Conservation (phyloP, 2,329 filamentous ascomycete genomes). For the Xylaria sp. region DNA sequence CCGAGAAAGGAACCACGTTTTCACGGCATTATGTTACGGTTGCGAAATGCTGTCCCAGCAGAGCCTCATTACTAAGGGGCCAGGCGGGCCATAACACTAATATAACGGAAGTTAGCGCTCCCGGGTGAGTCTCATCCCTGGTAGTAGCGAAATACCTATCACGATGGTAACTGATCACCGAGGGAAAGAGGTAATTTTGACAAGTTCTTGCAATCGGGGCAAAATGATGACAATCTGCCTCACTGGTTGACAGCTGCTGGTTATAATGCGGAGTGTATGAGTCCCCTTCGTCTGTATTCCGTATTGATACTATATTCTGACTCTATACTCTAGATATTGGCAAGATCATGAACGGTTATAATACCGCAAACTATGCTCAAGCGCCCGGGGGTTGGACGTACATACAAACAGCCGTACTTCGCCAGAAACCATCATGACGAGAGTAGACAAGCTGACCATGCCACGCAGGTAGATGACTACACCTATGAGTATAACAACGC, state of each 20-base stretch:
- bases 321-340: constrained; percentile 27
- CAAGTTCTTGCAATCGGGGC: constrained; percentile 54
- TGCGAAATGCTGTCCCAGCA: constrained; percentile 35
- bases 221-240: constrained; percentile 36
- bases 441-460: neutral
- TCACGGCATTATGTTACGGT: constrained; percentile 33
- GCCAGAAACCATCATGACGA: neutral
- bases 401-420: constrained; percentile 20
- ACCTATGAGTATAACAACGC: constrained; percentile 36
- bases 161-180: constrained; percentile 4
- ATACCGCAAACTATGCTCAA: constrained; percentile 31
- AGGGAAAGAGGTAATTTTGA: constrained; percentile 52
- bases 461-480: constrained; percentile 29
- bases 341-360: constrained; percentile 39
- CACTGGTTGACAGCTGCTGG: constrained; percentile 33
- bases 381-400: constrained; percentile 28
- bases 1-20: constrained; percentile 32
- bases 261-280: constrained; percentile 35
- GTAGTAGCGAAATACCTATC: neutral
- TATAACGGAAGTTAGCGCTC: constrained; percentile 51
- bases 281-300: too few species aligned
- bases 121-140: constrained; percentile 38
- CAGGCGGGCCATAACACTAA: constrained; percentile 47
- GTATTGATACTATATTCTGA: constrained; percentile 7
- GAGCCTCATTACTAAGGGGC: constrained; percentile 31